These are phyloP conservation scores for Penicillium coffeae DNA, from an alignment of 495 filamentous ascomycete genomes.

Conservation along the genomic window DNA sequence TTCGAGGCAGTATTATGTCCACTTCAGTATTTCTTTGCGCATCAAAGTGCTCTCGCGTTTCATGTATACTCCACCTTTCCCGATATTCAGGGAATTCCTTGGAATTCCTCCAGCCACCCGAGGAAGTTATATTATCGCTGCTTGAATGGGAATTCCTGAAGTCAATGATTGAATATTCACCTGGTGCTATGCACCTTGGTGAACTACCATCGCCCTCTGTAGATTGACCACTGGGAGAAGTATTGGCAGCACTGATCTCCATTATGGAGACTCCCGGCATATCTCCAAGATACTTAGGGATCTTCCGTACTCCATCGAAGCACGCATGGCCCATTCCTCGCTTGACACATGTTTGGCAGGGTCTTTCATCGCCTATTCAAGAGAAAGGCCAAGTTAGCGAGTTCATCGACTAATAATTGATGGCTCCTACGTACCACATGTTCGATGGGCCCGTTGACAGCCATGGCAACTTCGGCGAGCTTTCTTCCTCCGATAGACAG, in stretches of 20 bases:
- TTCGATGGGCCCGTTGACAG: background rate
- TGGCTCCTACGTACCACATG: background rate
- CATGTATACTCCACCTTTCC: background rate
- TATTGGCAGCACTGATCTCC: background rate
- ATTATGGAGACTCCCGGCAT: background rate
- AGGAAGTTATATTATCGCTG: background rate
- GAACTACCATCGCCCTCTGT: background rate
- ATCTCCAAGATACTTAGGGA: background rate
- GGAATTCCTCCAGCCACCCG: background rate
- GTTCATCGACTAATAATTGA: background rate
- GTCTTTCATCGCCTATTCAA: background rate
- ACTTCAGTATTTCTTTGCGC: background rate
- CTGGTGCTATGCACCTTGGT: background rate
- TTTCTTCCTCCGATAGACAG: background rate
- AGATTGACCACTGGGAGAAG: background rate
- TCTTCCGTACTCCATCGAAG: background rate
- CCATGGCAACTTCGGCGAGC: background rate
- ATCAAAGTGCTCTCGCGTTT: background rate
- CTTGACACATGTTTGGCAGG: background rate
- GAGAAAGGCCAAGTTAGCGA: background rate
- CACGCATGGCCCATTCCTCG: background rate
- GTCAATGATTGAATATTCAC: background rate
- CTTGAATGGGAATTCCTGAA: background rate
- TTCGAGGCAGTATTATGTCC: background rate
- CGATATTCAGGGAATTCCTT: background rate